These are phyloP conservation scores for Aspergillus neoniger DNA, from an alignment of 2,329 filamentous ascomycete species.

Conservation along the genomic window DNA sequence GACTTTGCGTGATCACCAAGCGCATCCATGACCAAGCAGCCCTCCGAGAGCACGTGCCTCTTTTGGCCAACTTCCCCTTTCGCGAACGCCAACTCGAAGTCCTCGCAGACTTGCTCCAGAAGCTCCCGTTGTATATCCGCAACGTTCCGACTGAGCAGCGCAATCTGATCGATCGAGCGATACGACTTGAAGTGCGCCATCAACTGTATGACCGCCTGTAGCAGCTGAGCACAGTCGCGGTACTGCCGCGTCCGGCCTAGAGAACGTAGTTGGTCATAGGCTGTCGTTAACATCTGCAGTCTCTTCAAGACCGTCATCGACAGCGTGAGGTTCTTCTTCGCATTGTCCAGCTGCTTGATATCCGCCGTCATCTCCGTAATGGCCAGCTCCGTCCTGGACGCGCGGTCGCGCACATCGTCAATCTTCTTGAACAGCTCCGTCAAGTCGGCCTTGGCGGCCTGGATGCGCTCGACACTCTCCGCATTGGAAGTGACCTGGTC, in stretches of 20 bases:
- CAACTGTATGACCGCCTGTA: constrained; percentile 93
- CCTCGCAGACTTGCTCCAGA: constrained; percentile 96
- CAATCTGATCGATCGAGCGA: constrained; percentile 96
- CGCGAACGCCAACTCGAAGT: constrained; percentile 93
- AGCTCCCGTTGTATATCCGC: constrained; percentile 90
- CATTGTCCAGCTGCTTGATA: constrained; percentile 94
- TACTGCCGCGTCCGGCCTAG: constrained; percentile 87
- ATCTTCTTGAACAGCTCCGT: constrained; percentile 91
- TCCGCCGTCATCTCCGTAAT: constrained; percentile 99
- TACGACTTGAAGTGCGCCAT: constrained; percentile 99
- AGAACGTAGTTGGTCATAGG: constrained; percentile 91
- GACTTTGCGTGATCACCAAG: constrained; percentile 82
- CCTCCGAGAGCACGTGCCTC: constrained; percentile 74
- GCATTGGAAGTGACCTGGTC: constrained; percentile 81
- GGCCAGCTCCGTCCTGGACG: constrained; percentile 87
- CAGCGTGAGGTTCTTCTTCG: constrained; percentile 91
- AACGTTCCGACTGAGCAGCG: constrained; percentile 86
- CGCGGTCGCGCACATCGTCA: constrained; percentile 84
- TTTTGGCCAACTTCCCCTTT: constrained; percentile 77
- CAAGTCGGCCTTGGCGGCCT: constrained; percentile 85
- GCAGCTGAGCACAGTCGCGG: constrained; percentile 85
- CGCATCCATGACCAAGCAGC: constrained; percentile 91
- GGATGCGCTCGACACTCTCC: constrained; percentile 87
- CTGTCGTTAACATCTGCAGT: constrained; percentile 96
- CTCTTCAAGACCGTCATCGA: constrained; percentile 98